Conservation (phyloP, 2,329 filamentous ascomycete genomes). For the Colletotrichum sp. region DNA sequence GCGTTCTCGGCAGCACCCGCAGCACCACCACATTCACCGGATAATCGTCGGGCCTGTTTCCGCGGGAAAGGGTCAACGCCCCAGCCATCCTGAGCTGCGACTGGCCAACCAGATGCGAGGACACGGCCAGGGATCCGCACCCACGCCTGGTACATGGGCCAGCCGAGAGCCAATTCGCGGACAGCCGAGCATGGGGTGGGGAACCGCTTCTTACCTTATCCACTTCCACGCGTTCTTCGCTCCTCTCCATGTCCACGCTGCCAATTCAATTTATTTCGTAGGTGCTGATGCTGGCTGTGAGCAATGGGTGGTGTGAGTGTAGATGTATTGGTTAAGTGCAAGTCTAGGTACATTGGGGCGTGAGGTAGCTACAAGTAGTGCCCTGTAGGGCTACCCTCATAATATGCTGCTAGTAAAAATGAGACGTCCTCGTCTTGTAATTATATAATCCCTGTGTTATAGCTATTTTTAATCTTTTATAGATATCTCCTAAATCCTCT, state of each 20-base stretch:
- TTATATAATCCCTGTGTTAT: no score
- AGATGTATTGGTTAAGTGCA: no score
- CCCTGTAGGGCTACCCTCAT: no score
- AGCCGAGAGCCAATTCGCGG: background rate
- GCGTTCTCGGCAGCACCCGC: constrained; percentile 6
- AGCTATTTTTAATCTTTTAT: no score
- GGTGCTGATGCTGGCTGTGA: background rate
- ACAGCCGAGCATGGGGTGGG: background rate
- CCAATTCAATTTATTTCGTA: background rate
- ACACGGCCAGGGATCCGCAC: background rate
- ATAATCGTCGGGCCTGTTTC: background rate
- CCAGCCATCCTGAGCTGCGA: background rate
- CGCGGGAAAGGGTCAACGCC: background rate
- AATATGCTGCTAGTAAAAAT: no score
- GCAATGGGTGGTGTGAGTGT: no score
- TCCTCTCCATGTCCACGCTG: background rate
- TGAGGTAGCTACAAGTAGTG: no score
- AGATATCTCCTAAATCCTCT: no score
- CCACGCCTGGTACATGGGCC: background rate
- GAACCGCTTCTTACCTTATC: background rate
- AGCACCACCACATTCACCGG: background rate
- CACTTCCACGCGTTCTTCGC: constrained; percentile 8
- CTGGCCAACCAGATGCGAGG: background rate
- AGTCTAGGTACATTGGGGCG: no score
- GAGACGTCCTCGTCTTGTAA: no score